Conservation (phyloP, 495 filamentous ascomycete species). For the Penicillium lagena region DNA sequence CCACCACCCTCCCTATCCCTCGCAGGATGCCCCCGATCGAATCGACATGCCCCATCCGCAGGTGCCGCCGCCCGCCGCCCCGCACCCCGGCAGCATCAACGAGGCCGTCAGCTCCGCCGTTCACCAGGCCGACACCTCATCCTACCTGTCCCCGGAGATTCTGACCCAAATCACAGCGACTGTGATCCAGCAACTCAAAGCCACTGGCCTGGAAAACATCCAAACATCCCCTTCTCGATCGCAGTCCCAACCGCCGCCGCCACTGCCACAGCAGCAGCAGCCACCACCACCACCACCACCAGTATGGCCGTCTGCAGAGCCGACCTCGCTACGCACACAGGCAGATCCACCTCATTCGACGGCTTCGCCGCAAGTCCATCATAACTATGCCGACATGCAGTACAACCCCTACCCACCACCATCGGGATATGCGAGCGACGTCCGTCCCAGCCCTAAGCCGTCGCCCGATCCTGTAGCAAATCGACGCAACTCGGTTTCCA, state of each 20-base stretch:
- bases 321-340: conserved; percentile 17
- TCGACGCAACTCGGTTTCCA: conserved; percentile 22
- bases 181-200: conserved; percentile 48
- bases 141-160: conserved; percentile 42
- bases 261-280: conserved; percentile 1
- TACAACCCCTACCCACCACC: conserved; percentile 27
- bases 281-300: conserved; percentile 22
- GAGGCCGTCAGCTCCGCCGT: conserved; percentile 45
- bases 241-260: conserved; percentile 20
- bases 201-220: conserved; percentile 31
- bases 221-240: conserved; percentile 14
- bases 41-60: conserved; percentile 37
- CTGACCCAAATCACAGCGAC: conserved; percentile 46
- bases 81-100: conserved; percentile 25
- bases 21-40: conserved; percentile 25
- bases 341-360: conserved; percentile 22
- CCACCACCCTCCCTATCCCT: conserved; percentile 29
- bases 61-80: conserved; percentile 17
- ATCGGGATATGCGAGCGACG: conserved; percentile 15
- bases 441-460: conserved; percentile 18
- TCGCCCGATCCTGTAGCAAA: conserved; percentile 14
- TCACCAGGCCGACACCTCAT: conserved; percentile 23
- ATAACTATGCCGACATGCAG: conserved; percentile 15
- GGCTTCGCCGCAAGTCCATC: conserved; percentile 7
- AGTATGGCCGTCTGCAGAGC: conserved; percentile 2